Evolutionary conservation across 1,139 yeast species (phyloP).

Genomic region (Pneumocystis oryctolagi): DNA sequence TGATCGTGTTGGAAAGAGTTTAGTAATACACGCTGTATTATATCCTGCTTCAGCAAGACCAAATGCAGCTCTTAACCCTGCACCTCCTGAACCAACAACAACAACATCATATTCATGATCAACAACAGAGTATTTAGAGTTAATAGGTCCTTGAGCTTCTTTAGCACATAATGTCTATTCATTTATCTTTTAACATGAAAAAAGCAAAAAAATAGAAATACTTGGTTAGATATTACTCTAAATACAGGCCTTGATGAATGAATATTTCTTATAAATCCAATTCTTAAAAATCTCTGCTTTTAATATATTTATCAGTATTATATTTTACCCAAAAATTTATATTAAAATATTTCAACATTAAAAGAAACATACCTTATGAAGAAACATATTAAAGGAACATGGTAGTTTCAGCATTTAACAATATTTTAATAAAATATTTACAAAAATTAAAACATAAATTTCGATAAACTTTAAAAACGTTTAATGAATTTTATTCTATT

Average conservation of each 20-base stretch:
- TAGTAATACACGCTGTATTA: conserved; percentile 94
- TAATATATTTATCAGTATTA: background rate
- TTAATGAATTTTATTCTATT: background rate
- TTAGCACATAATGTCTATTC: background rate
- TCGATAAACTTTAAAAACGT: background rate
- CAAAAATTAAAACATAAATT: background rate
- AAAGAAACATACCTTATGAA: background rate
- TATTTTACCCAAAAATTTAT: background rate
- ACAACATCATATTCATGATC: conserved; percentile 97
- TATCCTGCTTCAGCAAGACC: conserved; percentile 95
- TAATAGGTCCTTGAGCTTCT: background rate
- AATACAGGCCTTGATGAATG: background rate
- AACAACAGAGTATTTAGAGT: background rate
- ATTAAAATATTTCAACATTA: background rate
- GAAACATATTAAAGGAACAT: background rate
- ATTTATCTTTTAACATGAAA: background rate
- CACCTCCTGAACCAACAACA: conserved; percentile 98
- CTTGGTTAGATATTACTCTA: background rate
- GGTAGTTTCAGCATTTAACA: background rate
- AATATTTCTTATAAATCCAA: background rate
- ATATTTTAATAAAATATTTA: background rate
- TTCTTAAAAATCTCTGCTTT: background rate
- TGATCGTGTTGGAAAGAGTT: conserved; percentile 94
- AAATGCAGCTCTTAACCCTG: conserved; percentile 95
- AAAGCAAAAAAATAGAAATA: background rate